phyloP scores from a whole-genome alignment of 1,284 basidiomycete genomes.

The Tilletia caries region DNA sequence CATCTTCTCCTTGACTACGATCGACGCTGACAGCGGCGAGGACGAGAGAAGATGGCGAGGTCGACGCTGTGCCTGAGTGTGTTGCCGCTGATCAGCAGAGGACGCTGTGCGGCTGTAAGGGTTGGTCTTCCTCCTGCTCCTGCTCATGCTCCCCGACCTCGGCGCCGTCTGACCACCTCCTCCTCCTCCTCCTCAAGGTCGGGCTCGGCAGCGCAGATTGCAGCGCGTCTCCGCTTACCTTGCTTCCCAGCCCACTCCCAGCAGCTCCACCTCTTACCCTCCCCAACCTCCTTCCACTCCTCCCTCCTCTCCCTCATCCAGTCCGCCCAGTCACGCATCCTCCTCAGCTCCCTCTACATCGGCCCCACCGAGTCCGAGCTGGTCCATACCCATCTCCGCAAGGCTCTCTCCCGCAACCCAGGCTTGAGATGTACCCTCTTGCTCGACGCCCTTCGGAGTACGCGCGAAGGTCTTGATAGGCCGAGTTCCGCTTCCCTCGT shows the following conservation, averaged over 20 bases:
- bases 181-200: background rate
- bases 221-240: slow-evolving; percentile 22
- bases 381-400: slow-evolving; percentile 20
- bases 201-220: slow-evolving; percentile 12
- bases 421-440: slow-evolving; percentile 70
- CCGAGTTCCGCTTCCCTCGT: slow-evolving; percentile 57
- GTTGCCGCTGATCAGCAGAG: no score
- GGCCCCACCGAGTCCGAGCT: slow-evolving; percentile 45
- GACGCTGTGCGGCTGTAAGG: background rate
- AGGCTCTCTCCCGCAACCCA: slow-evolving; percentile 57
- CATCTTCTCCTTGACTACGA: background rate
- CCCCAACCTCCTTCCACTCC: slow-evolving; percentile 30
- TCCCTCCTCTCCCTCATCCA: slow-evolving; percentile 26
- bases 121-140: background rate
- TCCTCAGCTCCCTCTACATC: slow-evolving; percentile 43
- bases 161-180: background rate
- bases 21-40: background rate
- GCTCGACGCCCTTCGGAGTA: slow-evolving; percentile 86
- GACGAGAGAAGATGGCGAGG: background rate
- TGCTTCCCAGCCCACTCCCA: slow-evolving; percentile 27
- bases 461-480: slow-evolving; percentile 66
- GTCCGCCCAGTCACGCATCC: slow-evolving; percentile 34
- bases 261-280: slow-evolving; percentile 27
- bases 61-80: background rate
- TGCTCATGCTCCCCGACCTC: background rate